These are phyloP conservation scores for Osmanthus fragrans DNA, from an alignment of 257 asterid genomes.

Conservation along the genomic window DNA sequence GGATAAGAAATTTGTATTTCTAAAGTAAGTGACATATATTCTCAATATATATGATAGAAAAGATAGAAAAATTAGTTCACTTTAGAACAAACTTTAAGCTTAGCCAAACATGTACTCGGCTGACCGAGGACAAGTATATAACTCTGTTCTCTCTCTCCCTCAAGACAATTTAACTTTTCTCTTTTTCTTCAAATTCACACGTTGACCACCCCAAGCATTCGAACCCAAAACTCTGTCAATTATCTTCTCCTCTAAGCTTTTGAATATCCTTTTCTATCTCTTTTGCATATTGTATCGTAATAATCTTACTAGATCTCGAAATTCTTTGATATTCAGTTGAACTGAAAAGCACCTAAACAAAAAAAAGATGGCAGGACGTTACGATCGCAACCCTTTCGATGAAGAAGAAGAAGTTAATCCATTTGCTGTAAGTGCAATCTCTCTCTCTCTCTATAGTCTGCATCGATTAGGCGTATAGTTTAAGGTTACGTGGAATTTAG, in stretches of 20 bases:
- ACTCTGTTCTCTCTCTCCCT: not conserved
- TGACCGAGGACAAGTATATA: not conserved
- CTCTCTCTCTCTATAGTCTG: not conserved
- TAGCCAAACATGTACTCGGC: not conserved
- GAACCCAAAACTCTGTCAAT: not conserved
- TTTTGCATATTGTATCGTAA: not conserved
- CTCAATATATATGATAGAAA: too few relatives aligned
- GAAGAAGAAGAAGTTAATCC: constrained; percentile 44
- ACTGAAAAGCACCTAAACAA: not conserved
- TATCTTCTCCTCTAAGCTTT: not conserved
- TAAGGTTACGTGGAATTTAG: not conserved
- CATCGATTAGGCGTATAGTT: not conserved
- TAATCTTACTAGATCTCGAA: not conserved
- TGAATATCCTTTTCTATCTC: not conserved
- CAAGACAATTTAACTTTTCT: not conserved
- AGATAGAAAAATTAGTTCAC: too few relatives aligned
- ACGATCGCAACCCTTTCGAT: constrained; percentile 54
- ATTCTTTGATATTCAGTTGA: not conserved
- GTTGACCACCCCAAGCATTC: not conserved
- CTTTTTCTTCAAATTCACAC: not conserved
- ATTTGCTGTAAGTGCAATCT: constrained; percentile 28
- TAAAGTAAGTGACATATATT: too few relatives aligned
- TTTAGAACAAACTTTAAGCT: not conserved
- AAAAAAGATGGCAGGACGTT: constrained; percentile 20
- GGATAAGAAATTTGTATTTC: too few relatives aligned